Evolutionary conservation across 306 rosid genomes (phyloP).

Genomic region (Castanea sativa): DNA sequence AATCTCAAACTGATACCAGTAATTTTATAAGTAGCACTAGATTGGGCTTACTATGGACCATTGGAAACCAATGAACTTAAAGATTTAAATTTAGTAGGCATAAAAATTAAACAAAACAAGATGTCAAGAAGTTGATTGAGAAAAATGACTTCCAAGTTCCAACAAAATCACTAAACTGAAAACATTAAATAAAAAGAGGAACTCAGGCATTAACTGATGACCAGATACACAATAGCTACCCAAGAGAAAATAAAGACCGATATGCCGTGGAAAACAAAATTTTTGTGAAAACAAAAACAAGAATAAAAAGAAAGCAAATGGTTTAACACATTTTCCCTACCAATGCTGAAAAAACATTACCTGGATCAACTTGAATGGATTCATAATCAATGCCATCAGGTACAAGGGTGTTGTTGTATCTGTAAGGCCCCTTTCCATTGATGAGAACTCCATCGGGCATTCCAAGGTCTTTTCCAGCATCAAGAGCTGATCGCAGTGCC

Average conservation of each 20-base stretch:
- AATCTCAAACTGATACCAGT: neutral
- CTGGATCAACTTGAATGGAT: slow-evolving; percentile 67
- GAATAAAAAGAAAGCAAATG: neutral
- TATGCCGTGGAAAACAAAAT: neutral
- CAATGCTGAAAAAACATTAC: slow-evolving; percentile 26
- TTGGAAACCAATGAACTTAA: neutral
- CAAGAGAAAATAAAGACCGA: neutral
- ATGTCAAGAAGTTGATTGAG: neutral
- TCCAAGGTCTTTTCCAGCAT: slow-evolving; percentile 68
- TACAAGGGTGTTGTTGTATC: slow-evolving; percentile 72
- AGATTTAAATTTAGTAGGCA: neutral
- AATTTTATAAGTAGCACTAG: neutral
- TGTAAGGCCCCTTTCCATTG: slow-evolving; percentile 93
- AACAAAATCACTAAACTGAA: neutral
- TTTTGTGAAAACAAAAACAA: neutral
- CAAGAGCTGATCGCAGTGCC: slow-evolving; percentile 62
- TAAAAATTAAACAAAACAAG: neutral
- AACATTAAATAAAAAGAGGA: neutral
- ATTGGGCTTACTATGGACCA: neutral
- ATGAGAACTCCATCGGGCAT: slow-evolving; percentile 94
- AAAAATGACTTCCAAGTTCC: neutral
- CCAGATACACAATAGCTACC: neutral
- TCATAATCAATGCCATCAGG: slow-evolving; percentile 57
- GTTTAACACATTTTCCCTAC: neutral
- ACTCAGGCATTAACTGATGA: neutral